phyloP scores from a whole-genome alignment of 352 stramenopile species.

The Phytopythium helicoides region DNA sequence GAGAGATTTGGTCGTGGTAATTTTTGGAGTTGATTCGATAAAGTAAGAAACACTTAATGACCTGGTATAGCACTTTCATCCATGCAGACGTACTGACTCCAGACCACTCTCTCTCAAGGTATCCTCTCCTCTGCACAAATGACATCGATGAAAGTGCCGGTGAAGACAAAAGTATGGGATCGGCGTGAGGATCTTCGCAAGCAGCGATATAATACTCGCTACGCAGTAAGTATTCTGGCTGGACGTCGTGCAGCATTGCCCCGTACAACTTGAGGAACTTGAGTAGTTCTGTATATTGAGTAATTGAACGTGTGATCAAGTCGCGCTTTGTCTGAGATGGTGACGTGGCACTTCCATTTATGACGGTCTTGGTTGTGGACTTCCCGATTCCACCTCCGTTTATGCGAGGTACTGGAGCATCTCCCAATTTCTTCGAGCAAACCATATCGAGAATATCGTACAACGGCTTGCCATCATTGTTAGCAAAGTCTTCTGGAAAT shows the following conservation, averaged over 20 bases:
- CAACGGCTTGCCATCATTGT: constrained; percentile 68
- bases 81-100: constrained; percentile 55
- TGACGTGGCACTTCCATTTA: neutral
- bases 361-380: constrained; percentile 9
- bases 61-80: constrained; percentile 89
- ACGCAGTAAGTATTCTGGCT: constrained; percentile 71
- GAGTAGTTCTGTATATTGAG: constrained; percentile 86
- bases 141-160: constrained; percentile 28
- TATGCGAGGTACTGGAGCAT: neutral
- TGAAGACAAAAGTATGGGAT: constrained; percentile 47
- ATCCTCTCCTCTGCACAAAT: constrained; percentile 51
- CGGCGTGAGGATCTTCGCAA: constrained; percentile 58
- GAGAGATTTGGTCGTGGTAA: constrained; percentile 41
- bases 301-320: constrained; percentile 41
- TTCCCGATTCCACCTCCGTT: constrained; percentile 8
- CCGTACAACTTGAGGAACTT: constrained; percentile 92
- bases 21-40: constrained; percentile 86
- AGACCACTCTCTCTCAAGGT: constrained; percentile 57
- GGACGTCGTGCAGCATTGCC: constrained; percentile 88
- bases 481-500: constrained; percentile 82
- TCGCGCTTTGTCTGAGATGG: constrained; percentile 45
- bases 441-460: constrained; percentile 92
- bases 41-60: constrained; percentile 93
- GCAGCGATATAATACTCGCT: constrained; percentile 82
- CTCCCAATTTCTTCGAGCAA: constrained; percentile 80